Percentiles rank a stretch among this genome's conserved stretches.
Conservation (phyloP, 2,329 filamentous ascomycete genomes). For the Fusarium brevicatenulatum region DNA sequence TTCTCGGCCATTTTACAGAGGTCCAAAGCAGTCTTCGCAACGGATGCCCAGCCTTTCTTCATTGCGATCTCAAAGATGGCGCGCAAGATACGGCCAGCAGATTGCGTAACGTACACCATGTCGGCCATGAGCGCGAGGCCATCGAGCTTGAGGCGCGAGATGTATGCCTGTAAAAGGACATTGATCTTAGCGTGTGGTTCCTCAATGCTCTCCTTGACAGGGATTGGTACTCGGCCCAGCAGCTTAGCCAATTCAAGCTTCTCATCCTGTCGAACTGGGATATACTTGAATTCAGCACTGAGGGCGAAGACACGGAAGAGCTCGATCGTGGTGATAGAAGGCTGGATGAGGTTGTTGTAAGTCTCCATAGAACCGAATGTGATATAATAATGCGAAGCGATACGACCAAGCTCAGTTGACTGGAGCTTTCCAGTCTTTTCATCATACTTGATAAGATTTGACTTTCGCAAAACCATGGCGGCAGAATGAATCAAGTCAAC, state of each 20-base stretch:
- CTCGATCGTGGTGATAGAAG: conserved; percentile 91
- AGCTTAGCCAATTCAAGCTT: conserved; percentile 96
- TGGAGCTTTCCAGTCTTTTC: conserved; percentile 90
- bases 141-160: conserved; percentile 92
- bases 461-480: conserved; percentile 85
- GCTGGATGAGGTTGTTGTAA: conserved; percentile 95
- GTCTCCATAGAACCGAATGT: conserved; percentile 96
- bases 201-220: conserved; percentile 97
- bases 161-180: conserved; percentile 94
- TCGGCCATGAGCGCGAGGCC: conserved; percentile 97
- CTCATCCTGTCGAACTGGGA: conserved; percentile 96
- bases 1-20: conserved; percentile 99
- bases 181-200: conserved; percentile 99
- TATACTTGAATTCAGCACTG: conserved; percentile 99
- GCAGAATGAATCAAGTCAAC: conserved; percentile 98
- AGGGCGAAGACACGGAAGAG: conserved; percentile 96
- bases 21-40: conserved; percentile 90
- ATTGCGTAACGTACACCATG: conserved; percentile 98
- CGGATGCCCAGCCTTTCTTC: conserved; percentile 94
- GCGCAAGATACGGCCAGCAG: conserved; percentile 92
- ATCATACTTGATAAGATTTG: conserved; percentile 92
- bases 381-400: conserved; percentile 99
- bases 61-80: conserved; percentile 98
- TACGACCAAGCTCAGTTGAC: conserved; percentile 91
- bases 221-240: conserved; percentile 88